A percentile compares a stretch with the other conserved stretches of the same genome.
phyloP scores from a whole-genome alignment of 2,329 filamentous ascomycete genomes.

The Falciphora oryzae region DNA sequence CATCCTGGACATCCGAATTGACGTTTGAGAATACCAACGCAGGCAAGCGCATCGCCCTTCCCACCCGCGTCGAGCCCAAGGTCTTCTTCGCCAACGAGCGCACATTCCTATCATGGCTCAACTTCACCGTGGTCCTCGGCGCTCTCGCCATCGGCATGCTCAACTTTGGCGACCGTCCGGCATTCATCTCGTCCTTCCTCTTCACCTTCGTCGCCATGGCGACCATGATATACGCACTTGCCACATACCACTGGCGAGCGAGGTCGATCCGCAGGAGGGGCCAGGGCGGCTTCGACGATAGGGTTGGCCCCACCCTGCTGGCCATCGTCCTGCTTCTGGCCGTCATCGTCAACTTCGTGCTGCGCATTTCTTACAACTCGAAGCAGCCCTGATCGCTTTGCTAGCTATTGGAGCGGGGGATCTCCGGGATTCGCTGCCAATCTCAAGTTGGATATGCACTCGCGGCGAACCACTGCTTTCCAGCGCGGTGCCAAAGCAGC shows the following conservation, averaged over 20 bases:
- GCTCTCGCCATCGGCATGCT: constrained; percentile 94
- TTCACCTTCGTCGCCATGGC: constrained; percentile 94
- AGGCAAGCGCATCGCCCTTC: constrained; percentile 98
- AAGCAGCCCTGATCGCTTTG: constrained; percentile 2
- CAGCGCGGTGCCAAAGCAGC: neutral
- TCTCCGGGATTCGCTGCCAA: neutral
- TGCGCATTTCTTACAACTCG: constrained; percentile 55
- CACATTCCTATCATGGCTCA: constrained; percentile 98
- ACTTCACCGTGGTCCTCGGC: constrained; percentile 98
- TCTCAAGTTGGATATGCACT: neutral
- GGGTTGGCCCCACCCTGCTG: constrained; percentile 86
- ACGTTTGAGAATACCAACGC: neutral
- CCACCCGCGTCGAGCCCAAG: constrained; percentile 96
- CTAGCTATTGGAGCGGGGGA: no score
- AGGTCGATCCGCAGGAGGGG: constrained; percentile 86
- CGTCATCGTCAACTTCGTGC: constrained; percentile 92
- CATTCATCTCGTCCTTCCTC: constrained; percentile 87
- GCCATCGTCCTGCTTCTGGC: constrained; percentile 80
- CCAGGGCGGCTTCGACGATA: constrained; percentile 93
- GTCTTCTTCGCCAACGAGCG: constrained; percentile 99
- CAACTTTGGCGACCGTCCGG: constrained; percentile 93
- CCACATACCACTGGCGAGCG: constrained; percentile 96
- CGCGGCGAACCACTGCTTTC: neutral
- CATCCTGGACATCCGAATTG: constrained; percentile 8
- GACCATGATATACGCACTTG: constrained; percentile 89